These are phyloP conservation scores for Globisporangium cystogenes DNA, from an alignment of 352 stramenopile species.

Conservation along the genomic window DNA sequence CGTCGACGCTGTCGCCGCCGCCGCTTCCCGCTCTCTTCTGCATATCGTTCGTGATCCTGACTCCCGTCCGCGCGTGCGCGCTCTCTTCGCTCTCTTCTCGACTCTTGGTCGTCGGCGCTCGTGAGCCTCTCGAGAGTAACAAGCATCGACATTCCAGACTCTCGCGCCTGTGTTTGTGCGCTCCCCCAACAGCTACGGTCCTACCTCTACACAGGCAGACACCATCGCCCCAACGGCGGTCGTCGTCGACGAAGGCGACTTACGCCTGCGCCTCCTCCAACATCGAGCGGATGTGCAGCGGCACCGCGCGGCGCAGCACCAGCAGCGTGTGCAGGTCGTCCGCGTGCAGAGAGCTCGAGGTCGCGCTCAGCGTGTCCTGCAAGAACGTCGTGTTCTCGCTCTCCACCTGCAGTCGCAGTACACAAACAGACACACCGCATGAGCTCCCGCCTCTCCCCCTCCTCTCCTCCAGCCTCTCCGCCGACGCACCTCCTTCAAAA, in stretches of 20 bases:
- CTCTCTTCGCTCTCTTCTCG: background rate
- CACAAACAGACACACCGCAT: background rate
- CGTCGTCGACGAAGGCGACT: no score
- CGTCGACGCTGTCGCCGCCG: background rate
- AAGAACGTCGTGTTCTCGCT: conserved; percentile 59
- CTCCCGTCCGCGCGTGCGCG: no score
- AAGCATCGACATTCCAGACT: background rate
- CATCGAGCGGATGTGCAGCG: conserved; percentile 29
- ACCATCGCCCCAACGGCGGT: no score
- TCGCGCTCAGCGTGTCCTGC: conserved; percentile 34
- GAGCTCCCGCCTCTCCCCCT: no score
- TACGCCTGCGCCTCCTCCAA: conserved; percentile 18
- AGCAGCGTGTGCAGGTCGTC: conserved; percentile 66
- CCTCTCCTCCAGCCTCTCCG: background rate
- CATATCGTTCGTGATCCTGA: background rate
- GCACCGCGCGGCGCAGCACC: conserved; percentile 40
- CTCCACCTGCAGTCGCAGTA: conserved; percentile 45
- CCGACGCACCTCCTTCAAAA: conserved; percentile 52
- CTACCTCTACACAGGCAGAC: background rate
- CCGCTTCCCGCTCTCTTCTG: background rate
- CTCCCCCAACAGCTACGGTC: background rate
- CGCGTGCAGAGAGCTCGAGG: conserved; percentile 49
- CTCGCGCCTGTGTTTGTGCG: background rate
- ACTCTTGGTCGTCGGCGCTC: no score
- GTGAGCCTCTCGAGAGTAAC: background rate